Evolutionary conservation across 768 basidiomycete genomes (phyloP), one percentile per base, ranked within the genome.

Genomic region (Dioszegia crocea): DNA sequence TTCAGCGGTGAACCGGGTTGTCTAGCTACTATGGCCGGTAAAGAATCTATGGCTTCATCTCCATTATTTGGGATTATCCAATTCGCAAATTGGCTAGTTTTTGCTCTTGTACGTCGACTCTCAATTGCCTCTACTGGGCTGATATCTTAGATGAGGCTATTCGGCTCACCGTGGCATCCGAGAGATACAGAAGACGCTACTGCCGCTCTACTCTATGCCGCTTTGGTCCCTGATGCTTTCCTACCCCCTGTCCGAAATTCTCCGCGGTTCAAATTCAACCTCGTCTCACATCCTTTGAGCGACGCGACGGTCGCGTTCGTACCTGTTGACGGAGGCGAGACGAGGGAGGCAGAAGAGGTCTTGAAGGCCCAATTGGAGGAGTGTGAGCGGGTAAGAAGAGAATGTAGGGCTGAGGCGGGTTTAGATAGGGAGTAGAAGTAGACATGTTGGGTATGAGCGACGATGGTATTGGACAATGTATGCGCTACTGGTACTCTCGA

Each of bases 131-230:
- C 19, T 26, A 26, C 14, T 30, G 14, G 21, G 23, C 45, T 57
- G 43, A 53, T 16, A 31, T 24, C 2, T 29, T 50, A 68, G 70
- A 51, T 59, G 29, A 63, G 70, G 26, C 38, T 72, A 14, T n/a
- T 66, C 5, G 71, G 71, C 27, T 73, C 71, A 17, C 52, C 60
- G 3, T 59, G 52, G 40, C 71, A 73, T 40, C 66, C 68, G 0
- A 53, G 63, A 3, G 62, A 65, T 50, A 53, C 68, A 5, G 53
- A 60, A 23, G 60, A 66, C 43, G 62, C 61, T 19, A 64, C 68
- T 4, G 41, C 56, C 2, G 56, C 64, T 2, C 59, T 70, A 39
- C 9, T 73, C n/a, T 70, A 70, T 54, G 68, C 71, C 19, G 66
- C 66, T 8, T 43, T 67, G 0, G 61, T 73, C n/a, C 46, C 62